These are phyloP conservation scores for Periconia digitata DNA, from an alignment of 2,329 filamentous ascomycete genomes.

Conservation along the genomic window DNA sequence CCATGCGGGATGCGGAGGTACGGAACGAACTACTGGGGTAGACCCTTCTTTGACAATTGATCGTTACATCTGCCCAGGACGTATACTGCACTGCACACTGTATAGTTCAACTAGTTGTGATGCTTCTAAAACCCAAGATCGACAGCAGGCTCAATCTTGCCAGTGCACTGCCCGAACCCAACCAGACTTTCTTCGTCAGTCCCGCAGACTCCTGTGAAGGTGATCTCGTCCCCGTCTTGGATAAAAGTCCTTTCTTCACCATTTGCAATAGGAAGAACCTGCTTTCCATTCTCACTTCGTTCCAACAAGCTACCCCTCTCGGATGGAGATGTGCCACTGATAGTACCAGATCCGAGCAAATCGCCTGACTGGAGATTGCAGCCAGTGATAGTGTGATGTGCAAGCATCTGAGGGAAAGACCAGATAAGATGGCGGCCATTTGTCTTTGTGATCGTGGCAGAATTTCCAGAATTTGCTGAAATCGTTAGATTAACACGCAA, in stretches of 20 bases:
- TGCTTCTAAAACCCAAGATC: constrained; percentile 16
- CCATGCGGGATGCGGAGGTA: constrained; percentile 13
- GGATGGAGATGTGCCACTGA: constrained; percentile 62
- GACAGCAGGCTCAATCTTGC: constrained; percentile 56
- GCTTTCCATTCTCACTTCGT: constrained; percentile 70
- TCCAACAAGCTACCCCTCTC: constrained; percentile 72
- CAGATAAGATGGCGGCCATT: constrained; percentile 71
- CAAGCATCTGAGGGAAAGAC: constrained; percentile 81
- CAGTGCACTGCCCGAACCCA: constrained; percentile 74
- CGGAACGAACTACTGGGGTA: neutral
- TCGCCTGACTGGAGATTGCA: constrained; percentile 75
- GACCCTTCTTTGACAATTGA: neutral
- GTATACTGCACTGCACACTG: too few relatives aligned
- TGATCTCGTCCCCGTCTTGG: constrained; percentile 72
- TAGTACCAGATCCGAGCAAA: constrained; percentile 76
- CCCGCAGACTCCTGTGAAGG: constrained; percentile 67
- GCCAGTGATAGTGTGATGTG: constrained; percentile 75
- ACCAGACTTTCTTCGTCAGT: constrained; percentile 64
- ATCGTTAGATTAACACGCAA: constrained; percentile 13
- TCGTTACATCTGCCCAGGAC: too few relatives aligned
- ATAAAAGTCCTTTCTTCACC: constrained; percentile 72
- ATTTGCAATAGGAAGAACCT: constrained; percentile 60
- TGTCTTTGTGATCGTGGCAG: constrained; percentile 62
- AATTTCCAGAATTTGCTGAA: constrained; percentile 49
- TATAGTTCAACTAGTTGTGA: too few relatives aligned